Conservation (phyloP, 305 asterid species). For the Fraxinus platypoda region DNA sequence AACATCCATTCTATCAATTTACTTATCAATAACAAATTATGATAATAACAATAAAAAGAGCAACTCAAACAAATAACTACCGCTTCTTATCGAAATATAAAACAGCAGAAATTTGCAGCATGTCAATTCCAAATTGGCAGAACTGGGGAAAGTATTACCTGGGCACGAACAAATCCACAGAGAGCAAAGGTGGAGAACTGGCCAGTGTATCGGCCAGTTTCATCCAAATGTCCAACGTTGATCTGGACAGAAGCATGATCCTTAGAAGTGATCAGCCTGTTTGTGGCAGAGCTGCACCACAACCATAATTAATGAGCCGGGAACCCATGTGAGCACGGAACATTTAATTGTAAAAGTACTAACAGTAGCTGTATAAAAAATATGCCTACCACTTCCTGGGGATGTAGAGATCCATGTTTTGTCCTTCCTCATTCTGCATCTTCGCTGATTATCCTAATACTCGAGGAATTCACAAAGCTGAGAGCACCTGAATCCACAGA, state of each 20-base stretch:
- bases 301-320: neutral
- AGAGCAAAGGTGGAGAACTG: slow-evolving; percentile 42
- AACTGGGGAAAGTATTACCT: slow-evolving; percentile 19
- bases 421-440: slow-evolving; percentile 89
- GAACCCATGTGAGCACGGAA: neutral
- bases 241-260: slow-evolving; percentile 69
- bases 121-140: neutral
- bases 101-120: neutral
- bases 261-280: slow-evolving; percentile 67
- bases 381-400: slow-evolving; percentile 69
- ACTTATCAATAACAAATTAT: neutral
- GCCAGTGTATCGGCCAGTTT: slow-evolving; percentile 53
- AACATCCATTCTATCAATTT: neutral
- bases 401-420: slow-evolving; percentile 78
- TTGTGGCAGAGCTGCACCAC: slow-evolving; percentile 59
- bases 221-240: slow-evolving; percentile 64
- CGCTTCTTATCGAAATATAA: neutral
- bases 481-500: slow-evolving; percentile 20
- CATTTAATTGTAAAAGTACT: neutral
- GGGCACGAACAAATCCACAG: slow-evolving; percentile 49
- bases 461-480: neutral
- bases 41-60: neutral
- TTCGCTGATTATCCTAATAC: slow-evolving; percentile 15
- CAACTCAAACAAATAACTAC: neutral
- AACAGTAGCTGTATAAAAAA: neutral